Percentiles rank a stretch among this genome's conserved stretches.
Conservation (phyloP, 108 stramenopile species). For the Aureococcus anophagefferens region DNA sequence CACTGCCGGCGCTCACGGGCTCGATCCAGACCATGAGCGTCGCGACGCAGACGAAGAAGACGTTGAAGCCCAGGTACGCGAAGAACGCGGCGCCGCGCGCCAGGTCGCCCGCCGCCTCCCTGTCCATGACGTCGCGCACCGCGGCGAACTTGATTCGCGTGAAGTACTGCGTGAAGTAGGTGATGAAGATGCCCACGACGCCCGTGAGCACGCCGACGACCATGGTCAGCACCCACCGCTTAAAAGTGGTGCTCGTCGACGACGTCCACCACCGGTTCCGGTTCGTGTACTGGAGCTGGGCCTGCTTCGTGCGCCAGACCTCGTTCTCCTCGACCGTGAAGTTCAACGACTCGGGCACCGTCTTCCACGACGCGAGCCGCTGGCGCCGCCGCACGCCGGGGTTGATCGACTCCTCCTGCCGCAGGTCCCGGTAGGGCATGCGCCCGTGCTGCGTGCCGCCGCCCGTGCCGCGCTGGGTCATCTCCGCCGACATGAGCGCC, state of each 20-base stretch:
- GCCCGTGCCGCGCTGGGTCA: too few relatives aligned
- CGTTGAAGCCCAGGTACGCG: background rate
- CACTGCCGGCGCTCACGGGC: constrained; percentile 83
- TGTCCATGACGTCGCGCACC: constrained; percentile 56
- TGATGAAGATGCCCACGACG: constrained; percentile 56
- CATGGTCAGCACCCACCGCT: constrained; percentile 68
- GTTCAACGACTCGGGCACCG: constrained; percentile 53
- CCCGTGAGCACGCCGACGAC: constrained; percentile 67
- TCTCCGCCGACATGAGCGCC: too few relatives aligned
- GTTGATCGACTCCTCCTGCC: too few relatives aligned
- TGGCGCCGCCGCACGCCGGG: too few relatives aligned
- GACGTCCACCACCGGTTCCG: constrained; percentile 86
- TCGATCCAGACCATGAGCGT: constrained; percentile 69
- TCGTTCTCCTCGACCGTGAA: constrained; percentile 79
- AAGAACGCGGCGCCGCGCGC: background rate
- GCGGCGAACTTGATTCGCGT: constrained; percentile 53
- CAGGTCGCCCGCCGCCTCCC: background rate
- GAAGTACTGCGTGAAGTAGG: constrained; percentile 41
- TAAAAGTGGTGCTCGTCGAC: constrained; percentile 58
- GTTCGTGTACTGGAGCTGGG: constrained; percentile 67
- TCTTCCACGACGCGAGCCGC: too few relatives aligned
- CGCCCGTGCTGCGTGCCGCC: too few relatives aligned
- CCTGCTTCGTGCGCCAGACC: constrained; percentile 70
- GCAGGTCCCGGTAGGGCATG: too few relatives aligned
- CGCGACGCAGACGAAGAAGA: constrained; percentile 34